These are phyloP conservation scores for Stagonosporopsis tanaceti DNA, from an alignment of 2,329 filamentous ascomycete genomes.

Conservation along the genomic window DNA sequence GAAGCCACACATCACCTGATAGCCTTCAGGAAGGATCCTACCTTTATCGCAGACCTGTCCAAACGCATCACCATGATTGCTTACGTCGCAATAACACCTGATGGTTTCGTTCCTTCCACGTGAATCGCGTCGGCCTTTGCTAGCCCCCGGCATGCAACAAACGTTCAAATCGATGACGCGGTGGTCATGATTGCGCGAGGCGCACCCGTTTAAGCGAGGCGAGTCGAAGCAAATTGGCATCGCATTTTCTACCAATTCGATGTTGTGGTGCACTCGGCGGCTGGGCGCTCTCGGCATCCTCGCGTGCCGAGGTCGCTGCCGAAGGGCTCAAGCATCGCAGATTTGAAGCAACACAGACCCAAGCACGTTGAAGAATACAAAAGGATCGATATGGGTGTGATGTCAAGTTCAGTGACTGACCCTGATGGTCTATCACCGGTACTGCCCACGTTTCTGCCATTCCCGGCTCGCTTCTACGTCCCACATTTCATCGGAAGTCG, in stretches of 20 bases:
- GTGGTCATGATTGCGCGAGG: constrained; percentile 10
- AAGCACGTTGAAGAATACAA: background rate
- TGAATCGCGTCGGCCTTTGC: background rate
- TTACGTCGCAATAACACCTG: too few species aligned
- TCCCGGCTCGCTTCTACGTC: constrained; percentile 2
- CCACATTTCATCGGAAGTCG: constrained; percentile 9
- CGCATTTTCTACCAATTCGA: constrained; percentile 22
- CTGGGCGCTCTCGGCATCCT: constrained; percentile 19
- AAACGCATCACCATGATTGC: background rate
- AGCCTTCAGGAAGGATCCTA: background rate
- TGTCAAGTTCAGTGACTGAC: background rate
- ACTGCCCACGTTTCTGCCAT: constrained; percentile 10
- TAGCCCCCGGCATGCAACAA: background rate
- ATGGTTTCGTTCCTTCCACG: background rate
- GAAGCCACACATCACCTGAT: background rate
- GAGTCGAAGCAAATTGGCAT: constrained; percentile 19
- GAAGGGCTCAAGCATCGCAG: background rate
- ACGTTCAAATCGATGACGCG: constrained; percentile 16
- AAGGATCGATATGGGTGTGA: background rate
- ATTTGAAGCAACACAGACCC: background rate
- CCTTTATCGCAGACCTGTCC: background rate
- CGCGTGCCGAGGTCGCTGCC: background rate
- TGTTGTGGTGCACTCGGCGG: constrained; percentile 18
- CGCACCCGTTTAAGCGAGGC: constrained; percentile 19
- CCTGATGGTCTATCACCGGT: background rate